phyloP scores from a whole-genome alignment of 305 asterid species.

The Coffea humblotiana region DNA sequence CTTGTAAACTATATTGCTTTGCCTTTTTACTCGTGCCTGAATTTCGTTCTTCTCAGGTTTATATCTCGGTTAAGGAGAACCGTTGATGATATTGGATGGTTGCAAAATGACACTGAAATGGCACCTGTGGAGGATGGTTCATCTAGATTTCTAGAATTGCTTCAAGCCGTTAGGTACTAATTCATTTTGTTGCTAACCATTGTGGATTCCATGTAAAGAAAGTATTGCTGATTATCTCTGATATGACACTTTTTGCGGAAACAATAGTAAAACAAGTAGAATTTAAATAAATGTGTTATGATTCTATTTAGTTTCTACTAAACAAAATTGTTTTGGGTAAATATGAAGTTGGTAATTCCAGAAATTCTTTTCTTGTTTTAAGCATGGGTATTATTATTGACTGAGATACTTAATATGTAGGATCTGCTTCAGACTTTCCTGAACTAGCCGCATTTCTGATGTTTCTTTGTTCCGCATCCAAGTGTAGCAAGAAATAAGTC shows the following conservation, averaged over 20 bases:
- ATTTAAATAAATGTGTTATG: not conserved
- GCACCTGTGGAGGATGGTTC: conserved; percentile 85
- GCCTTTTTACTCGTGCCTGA: conserved; percentile 4
- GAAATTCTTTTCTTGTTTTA: not conserved
- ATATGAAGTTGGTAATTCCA: not conserved
- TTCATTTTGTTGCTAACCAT: not conserved
- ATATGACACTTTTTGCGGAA: not conserved
- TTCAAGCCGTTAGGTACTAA: conserved; percentile 64
- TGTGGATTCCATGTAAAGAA: not conserved
- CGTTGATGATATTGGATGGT: conserved; percentile 88
- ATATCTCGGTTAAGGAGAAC: conserved; percentile 54
- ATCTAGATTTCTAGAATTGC: conserved; percentile 67
- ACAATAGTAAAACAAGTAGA: not conserved
- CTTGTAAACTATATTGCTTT: not conserved
- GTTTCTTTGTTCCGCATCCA: not conserved
- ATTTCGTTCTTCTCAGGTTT: conserved; percentile 32
- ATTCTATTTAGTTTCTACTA: not conserved
- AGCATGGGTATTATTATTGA: not conserved
- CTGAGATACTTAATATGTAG: not conserved
- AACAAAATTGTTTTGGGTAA: not conserved
- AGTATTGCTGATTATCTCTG: not conserved
- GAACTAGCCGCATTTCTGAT: not conserved
- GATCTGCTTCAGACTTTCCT: not conserved
- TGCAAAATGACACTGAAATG: conserved; percentile 68
- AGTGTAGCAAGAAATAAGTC: not conserved